Percentiles rank a stretch among this genome's conserved stretches.
These are phyloP conservation scores for Lepidium africanum DNA, from an alignment of 345 rosid species.

Conservation along the genomic window DNA sequence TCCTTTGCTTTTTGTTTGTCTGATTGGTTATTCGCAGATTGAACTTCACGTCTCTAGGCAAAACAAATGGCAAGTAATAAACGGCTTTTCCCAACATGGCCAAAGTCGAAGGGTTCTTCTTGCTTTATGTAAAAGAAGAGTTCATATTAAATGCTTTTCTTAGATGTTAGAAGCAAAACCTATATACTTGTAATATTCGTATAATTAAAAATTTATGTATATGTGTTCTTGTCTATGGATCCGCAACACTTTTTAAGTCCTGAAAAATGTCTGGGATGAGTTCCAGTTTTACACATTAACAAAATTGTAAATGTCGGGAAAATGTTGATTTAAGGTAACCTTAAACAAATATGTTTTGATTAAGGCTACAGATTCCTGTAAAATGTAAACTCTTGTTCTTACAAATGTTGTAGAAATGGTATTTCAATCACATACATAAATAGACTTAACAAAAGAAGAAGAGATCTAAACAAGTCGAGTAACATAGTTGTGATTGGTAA, in stretches of 20 bases:
- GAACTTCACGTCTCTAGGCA: constrained; percentile 72
- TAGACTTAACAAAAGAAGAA: too few relatives aligned
- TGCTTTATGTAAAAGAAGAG: constrained; percentile 10
- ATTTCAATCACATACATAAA: too few relatives aligned
- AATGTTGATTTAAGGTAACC: too few relatives aligned
- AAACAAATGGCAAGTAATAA: constrained; percentile 29
- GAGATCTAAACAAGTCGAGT: too few relatives aligned
- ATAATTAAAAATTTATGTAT: background rate
- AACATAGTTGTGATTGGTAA: too few relatives aligned
- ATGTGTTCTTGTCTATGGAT: background rate
- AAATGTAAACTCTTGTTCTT: too few relatives aligned
- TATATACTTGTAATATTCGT: constrained; percentile 1
- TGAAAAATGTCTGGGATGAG: background rate
- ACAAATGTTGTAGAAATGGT: too few relatives aligned
- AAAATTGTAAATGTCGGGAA: background rate
- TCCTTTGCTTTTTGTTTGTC: constrained; percentile 3
- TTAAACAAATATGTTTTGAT: too few relatives aligned
- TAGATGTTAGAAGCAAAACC: constrained; percentile 1
- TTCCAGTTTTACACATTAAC: background rate
- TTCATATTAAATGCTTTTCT: background rate
- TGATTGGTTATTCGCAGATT: constrained; percentile 44
- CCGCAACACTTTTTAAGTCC: background rate
- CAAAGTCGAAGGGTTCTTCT: background rate
- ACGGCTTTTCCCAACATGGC: background rate
- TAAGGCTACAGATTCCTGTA: too few relatives aligned